Percentiles rank a stretch among this genome's conserved stretches.
Evolutionary conservation across 208 protist genomes (phyloP).

Genomic region (Acanthamoeba sp.): DNA sequence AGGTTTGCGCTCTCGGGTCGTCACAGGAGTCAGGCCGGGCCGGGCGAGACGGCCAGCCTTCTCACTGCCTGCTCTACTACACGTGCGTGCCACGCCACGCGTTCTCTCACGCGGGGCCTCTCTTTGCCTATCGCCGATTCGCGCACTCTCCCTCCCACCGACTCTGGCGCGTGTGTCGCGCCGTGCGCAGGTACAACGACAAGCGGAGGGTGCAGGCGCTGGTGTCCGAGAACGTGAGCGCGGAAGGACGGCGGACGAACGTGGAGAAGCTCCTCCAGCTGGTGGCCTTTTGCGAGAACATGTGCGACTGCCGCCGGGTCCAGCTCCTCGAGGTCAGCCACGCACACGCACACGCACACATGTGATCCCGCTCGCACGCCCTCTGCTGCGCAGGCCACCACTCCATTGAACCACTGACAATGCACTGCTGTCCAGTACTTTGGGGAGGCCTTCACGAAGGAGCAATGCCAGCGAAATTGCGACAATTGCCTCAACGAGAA

Average conservation of each 20-base stretch:
- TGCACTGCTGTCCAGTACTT: conserved; percentile 15
- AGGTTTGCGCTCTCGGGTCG: no score
- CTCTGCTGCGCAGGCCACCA: no score
- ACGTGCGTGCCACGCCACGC: no score
- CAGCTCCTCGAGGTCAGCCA: neutral
- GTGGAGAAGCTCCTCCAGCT: conserved; percentile 2
- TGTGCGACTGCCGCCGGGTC: conserved; percentile 25
- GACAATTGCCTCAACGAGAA: conserved; percentile 18
- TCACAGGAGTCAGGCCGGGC: conserved; percentile 69
- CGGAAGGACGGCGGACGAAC: neutral
- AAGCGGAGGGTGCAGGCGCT: conserved; percentile 30
- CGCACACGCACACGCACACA: no score
- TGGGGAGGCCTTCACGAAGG: conserved; percentile 9
- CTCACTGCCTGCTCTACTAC: conserved; percentile 90
- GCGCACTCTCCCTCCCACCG: no score
- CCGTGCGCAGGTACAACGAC: conserved; percentile 33
- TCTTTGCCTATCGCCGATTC: no score
- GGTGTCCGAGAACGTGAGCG: neutral
- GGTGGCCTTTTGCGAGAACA: conserved; percentile 48
- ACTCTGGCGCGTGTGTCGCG: no score
- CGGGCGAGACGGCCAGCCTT: conserved; percentile 82
- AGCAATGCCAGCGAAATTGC: conserved; percentile 19
- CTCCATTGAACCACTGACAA: no score
- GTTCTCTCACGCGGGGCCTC: no score
- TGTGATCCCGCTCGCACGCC: no score